Evolutionary conservation across 2,329 filamentous ascomycete species (phyloP).

Genomic region (Raffaelea deltoideospora): DNA sequence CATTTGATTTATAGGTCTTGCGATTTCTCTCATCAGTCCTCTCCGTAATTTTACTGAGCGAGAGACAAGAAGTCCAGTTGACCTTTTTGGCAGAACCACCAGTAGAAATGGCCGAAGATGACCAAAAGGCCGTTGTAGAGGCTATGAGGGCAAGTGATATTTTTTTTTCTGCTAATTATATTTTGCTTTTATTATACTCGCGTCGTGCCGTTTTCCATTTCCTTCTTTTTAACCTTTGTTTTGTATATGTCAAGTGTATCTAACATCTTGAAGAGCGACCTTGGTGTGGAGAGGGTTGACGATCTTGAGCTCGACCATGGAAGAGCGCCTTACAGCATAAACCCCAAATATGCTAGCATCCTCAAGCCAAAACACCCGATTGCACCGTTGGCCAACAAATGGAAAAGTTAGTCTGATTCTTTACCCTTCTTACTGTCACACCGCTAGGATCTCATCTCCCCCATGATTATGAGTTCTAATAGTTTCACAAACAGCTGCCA

Average conservation of each 20-base stretch:
- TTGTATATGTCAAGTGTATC: neutral
- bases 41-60: too few relatives aligned
- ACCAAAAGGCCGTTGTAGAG: neutral
- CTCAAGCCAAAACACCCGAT: too few relatives aligned
- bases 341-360: neutral
- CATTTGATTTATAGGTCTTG: too few relatives aligned
- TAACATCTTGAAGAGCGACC: constrained; percentile 4
- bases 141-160: constrained; percentile 3
- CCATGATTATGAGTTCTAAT: too few relatives aligned
- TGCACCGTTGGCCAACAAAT: constrained; percentile 1
- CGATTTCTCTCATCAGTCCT: too few relatives aligned
- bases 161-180: neutral
- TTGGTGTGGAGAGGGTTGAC: constrained; percentile 6
- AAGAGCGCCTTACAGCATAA: neutral
- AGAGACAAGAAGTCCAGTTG: too few relatives aligned
- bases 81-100: neutral
- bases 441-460: neutral
- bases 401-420: too few relatives aligned
- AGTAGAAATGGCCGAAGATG: neutral
- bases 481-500: constrained; percentile 8
- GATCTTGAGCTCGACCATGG: constrained; percentile 9
- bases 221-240: neutral
- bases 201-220: too few relatives aligned
- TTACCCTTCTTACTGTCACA: too few relatives aligned
- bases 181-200: too few relatives aligned